Evolutionary conservation across 2,329 filamentous ascomycete species (phyloP).

Genomic region (Neopestalotiopsis clavispora): DNA sequence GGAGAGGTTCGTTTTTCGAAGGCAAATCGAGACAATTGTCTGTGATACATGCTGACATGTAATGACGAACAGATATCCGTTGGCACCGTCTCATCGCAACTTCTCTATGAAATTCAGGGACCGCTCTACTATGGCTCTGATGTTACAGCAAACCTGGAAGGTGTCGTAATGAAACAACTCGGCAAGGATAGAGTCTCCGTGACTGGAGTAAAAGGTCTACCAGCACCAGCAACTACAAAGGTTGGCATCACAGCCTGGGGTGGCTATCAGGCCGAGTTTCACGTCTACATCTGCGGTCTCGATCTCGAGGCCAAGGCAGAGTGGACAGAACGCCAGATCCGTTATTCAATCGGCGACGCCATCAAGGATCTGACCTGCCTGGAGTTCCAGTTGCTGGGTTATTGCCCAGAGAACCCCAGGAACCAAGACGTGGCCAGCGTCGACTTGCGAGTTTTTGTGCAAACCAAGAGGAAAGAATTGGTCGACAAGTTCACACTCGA

Average conservation of each 20-base stretch:
- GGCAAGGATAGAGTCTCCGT: slow-evolving; percentile 29
- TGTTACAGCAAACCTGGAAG: slow-evolving; percentile 40
- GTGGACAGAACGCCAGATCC: slow-evolving; percentile 33
- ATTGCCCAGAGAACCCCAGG: slow-evolving; percentile 29
- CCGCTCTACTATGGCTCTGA: slow-evolving; percentile 50
- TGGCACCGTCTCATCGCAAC: slow-evolving; percentile 40
- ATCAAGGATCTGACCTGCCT: slow-evolving; percentile 29
- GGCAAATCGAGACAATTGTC: neutral
- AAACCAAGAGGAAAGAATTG: slow-evolving; percentile 42
- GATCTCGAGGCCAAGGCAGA: slow-evolving; percentile 20
- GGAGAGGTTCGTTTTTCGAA: slow-evolving; percentile 24
- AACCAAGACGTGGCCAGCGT: slow-evolving; percentile 41
- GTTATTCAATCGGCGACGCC: slow-evolving; percentile 31
- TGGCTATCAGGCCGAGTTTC: slow-evolving; percentile 19
- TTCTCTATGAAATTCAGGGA: slow-evolving; percentile 52
- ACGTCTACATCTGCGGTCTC: slow-evolving; percentile 17
- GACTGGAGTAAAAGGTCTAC: slow-evolving; percentile 23
- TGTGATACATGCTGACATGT: neutral
- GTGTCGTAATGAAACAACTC: slow-evolving; percentile 44
- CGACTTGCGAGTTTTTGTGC: slow-evolving; percentile 41
- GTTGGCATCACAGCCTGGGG: slow-evolving; percentile 19
- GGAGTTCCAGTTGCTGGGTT: slow-evolving; percentile 38
- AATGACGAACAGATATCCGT: slow-evolving; percentile 12
- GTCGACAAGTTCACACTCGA: slow-evolving; percentile 15
- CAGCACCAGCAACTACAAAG: slow-evolving; percentile 24